phyloP scores from a whole-genome alignment of 371 early-diverging fungal genomes.

The Lichtheimia corymbifera region DNA sequence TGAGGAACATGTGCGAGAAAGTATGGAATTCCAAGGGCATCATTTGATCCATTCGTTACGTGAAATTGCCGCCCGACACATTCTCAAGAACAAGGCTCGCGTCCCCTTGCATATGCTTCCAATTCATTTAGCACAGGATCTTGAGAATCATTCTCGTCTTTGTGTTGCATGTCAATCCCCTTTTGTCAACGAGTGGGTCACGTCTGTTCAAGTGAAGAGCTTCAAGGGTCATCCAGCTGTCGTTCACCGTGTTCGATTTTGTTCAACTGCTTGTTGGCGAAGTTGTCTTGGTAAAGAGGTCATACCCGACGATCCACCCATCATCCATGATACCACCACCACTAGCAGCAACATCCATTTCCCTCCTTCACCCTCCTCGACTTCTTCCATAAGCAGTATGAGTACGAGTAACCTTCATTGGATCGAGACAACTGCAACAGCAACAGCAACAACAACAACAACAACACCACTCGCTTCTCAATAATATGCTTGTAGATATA shows the following conservation, averaged over 20 bases:
- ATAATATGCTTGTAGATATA: too few species aligned
- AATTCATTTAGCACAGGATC: slow-evolving; percentile 41
- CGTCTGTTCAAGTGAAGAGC: slow-evolving; percentile 61
- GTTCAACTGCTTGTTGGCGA: slow-evolving; percentile 53
- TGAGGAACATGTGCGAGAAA: not conserved
- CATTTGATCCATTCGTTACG: slow-evolving; percentile 31
- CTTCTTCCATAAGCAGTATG: too few species aligned
- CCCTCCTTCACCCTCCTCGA: too few species aligned
- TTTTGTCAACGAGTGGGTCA: slow-evolving; percentile 65
- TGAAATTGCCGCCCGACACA: slow-evolving; percentile 34
- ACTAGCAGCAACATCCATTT: too few species aligned
- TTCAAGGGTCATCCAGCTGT: slow-evolving; percentile 64
- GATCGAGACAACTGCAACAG: too few species aligned
- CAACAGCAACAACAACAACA: too few species aligned
- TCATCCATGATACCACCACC: too few species aligned
- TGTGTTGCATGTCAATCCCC: slow-evolving; percentile 55
- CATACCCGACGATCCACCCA: too few species aligned
- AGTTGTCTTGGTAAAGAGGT: slow-evolving; percentile 18
- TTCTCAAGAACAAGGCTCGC: slow-evolving; percentile 18
- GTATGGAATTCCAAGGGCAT: not conserved
- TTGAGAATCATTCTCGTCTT: slow-evolving; percentile 35
- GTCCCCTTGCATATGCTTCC: slow-evolving; percentile 39
- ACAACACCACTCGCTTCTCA: too few species aligned
- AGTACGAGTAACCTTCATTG: too few species aligned
- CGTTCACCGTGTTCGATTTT: slow-evolving; percentile 59